Evolutionary conservation across 208 protist species (phyloP), one percentile per base, ranked within the genome.

Genomic region (Leishmania braziliensis): DNA sequence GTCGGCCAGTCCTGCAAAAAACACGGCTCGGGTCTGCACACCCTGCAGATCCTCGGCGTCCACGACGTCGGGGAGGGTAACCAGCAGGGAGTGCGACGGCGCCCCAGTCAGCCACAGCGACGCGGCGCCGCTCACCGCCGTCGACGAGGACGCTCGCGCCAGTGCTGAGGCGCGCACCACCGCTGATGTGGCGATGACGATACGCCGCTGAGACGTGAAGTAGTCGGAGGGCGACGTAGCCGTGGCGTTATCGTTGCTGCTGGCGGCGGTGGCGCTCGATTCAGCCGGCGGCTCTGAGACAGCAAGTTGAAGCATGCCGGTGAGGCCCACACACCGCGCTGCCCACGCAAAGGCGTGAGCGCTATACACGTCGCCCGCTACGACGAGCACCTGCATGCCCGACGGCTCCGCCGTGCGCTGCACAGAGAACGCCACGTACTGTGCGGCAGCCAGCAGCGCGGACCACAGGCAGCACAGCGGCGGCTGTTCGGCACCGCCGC

Each of bases 341-440:
- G 92, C 93, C 92, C 93, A 96, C 20, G 90, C 92, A 81, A 96
- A 95, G 70, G 92, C 94, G 80, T 95, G 91, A 2, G 94, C 91
- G 68, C 84, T 88, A 53, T 89, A 82, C 36, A 90, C 83, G 56
- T 81, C 78, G 4, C 86, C 88, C 1, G 89, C 88, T 5, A 95
- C 90, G 54, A 96, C 86, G 26, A 97, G 77, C 63, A 94, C 89
- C 62, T 88, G 74, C 60, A 85, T 62, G 26, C 72, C 12, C 23
- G 76, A 72, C 23, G 75, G 51, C 14, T 85, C 10, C 33, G 77
- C 65, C n/a, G 16, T n/a, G 20, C 75, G 58, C 54, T 33, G 20
- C 26, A 93, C n/a, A 5, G 78, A 83, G 8, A 82, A 33, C 36
- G 71, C 82, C 29, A 90, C 87, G 71, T 93, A 87, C 65, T 90